Evolutionary conservation across 2,329 filamentous ascomycete species (phyloP), one percentile per base, ranked within the genome.

Genomic region (Microdochium trichocladiopsis): DNA sequence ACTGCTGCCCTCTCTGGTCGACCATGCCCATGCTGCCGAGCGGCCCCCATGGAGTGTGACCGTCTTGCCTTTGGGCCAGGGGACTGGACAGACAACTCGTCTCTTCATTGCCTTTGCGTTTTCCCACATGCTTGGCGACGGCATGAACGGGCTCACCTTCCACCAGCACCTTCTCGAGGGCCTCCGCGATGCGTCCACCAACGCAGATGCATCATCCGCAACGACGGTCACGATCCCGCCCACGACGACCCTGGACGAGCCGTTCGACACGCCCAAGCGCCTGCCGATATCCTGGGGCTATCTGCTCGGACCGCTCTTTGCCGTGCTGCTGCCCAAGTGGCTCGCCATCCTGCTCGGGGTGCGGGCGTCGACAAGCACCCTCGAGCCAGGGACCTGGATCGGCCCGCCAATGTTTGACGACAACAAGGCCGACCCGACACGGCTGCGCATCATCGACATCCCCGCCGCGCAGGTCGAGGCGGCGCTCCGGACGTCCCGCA

Each of bases 101-200:
- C 65, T 57, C 55, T 67, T 70, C 43, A 61, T 74, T 6, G 61
- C 66, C 0, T 76, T 75, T 50, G 60, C 64, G 1, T 75, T 63
- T 57, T 76, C 72, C 0, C 75, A 78, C 58, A 60, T 64, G 2
- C 61, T 73, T 3, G 70, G 69, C 8, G 75, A 78, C 55, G 75
- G 74, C 0, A 66, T 64, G 36, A 69, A 68, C 1, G 73, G 72
- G 5, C 50, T 67, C 1, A 58, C 67, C 4, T 76, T 78, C 52
- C 74, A 77, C 52, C 61, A 37, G 58, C 3, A 65, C 69, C 0
- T 69, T 77, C 48, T 58, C 73, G 11, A 22, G 62, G 4, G 63
- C 59, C 2, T 50, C 60, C 14, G 23, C 25, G 50, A n/a, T 25
- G 50, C 18, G 31, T 28, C 4, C 14, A 49, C 16, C 45, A 18